Conservation (phyloP, 257 asterid species). For the Mitragyna speciosa region DNA sequence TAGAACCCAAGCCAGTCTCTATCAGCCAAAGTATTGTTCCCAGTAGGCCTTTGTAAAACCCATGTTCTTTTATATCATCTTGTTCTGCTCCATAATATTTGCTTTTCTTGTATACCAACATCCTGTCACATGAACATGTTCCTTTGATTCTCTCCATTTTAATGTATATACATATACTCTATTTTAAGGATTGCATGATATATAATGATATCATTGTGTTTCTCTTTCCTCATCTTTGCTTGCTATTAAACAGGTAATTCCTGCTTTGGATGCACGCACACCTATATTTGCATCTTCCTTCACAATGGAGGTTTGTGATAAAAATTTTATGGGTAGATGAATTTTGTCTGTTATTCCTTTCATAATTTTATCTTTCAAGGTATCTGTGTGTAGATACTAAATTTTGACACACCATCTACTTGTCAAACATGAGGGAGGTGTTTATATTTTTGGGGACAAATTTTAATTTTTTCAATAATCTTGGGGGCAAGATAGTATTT, state of each 20-base stretch:
- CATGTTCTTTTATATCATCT: too few species aligned
- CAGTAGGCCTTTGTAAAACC: not conserved
- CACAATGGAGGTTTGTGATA: constrained; percentile 87
- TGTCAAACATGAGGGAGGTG: too few species aligned
- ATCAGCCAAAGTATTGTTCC: too few species aligned
- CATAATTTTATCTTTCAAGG: too few species aligned
- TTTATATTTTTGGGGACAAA: too few species aligned
- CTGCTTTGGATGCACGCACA: constrained; percentile 85
- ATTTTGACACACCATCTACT: too few species aligned
- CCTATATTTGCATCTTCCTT: constrained; percentile 96
- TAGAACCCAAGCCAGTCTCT: not conserved
- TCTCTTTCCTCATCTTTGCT: not conserved
- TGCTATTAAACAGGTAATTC: constrained; percentile 73
- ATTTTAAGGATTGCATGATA: not conserved
- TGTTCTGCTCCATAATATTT: too few species aligned
- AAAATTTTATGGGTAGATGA: not conserved
- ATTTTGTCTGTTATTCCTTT: not conserved
- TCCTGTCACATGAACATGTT: not conserved
- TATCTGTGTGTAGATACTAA: too few species aligned
- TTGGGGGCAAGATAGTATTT: too few species aligned
- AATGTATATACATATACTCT: not conserved
- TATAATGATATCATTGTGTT: not conserved
- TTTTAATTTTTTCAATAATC: too few species aligned
- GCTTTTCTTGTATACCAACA: not conserved
- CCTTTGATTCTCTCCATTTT: not conserved